phyloP scores from a whole-genome alignment of 805 yeast genomes.

The Myxozyma monticola region DNA sequence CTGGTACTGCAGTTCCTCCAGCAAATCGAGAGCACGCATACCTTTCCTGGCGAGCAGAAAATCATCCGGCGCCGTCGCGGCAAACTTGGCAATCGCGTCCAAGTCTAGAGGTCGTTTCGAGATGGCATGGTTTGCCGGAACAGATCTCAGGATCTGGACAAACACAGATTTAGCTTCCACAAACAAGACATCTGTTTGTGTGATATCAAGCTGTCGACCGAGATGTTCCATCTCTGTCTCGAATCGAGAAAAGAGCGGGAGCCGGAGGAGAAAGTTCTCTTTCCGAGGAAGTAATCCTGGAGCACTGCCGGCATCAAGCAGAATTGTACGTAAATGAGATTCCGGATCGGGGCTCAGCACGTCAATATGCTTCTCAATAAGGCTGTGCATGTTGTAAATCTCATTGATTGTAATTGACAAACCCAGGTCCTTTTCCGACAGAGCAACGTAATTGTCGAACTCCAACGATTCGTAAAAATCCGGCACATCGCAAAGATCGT shows the following conservation, averaged over 20 bases:
- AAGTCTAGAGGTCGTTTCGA: conserved; percentile 36
- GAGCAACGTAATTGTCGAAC: conserved; percentile 43
- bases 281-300: conserved; percentile 37
- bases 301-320: conserved; percentile 37
- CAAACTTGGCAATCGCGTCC: conserved; percentile 37
- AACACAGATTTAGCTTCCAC: conserved; percentile 41
- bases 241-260: conserved; percentile 40
- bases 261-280: conserved; percentile 36
- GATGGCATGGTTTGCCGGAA: conserved; percentile 35
- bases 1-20: conserved; percentile 33
- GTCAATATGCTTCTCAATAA: conserved; percentile 38
- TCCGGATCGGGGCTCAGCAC: conserved; percentile 15
- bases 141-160: conserved; percentile 40
- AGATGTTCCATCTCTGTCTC: conserved; percentile 37
- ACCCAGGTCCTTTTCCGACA: conserved; percentile 38
- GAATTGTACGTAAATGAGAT: conserved; percentile 33
- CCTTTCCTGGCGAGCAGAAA: conserved; percentile 39
- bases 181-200: conserved; percentile 38
- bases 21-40: conserved; percentile 36
- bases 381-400: conserved; percentile 39
- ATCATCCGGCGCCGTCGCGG: conserved; percentile 36
- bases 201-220: conserved; percentile 32
- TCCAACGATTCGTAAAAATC: conserved; percentile 44
- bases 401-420: conserved; percentile 41
- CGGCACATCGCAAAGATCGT: conserved; percentile 43